Percentiles rank a stretch among this genome's conserved stretches.
phyloP scores from a whole-genome alignment of 306 rosid species.

The Cucumis cinereus region DNA sequence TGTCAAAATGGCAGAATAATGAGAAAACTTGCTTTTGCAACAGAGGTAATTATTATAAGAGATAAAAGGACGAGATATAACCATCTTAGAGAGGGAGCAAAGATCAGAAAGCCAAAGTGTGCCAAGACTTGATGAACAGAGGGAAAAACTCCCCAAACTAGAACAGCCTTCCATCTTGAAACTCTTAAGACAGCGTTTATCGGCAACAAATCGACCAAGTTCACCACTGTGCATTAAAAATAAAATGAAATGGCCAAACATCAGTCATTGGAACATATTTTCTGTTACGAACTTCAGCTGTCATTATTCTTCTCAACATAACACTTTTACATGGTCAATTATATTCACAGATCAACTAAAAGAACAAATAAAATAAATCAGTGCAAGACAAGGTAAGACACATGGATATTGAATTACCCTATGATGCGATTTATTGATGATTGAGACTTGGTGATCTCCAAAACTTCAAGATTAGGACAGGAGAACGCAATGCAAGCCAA shows the following conservation, averaged over 20 bases:
- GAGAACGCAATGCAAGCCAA: slow-evolving; percentile 91
- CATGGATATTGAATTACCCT: slow-evolving; percentile 36
- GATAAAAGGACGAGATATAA: slow-evolving; percentile 17
- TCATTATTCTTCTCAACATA: neutral
- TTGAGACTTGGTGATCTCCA: slow-evolving; percentile 51
- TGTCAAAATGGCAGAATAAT: slow-evolving; percentile 12
- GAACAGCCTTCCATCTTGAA: slow-evolving; percentile 93
- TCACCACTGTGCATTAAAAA: slow-evolving; percentile 45
- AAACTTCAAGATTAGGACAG: slow-evolving; percentile 67
- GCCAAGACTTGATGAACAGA: slow-evolving; percentile 64
- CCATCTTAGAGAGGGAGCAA: slow-evolving; percentile 74
- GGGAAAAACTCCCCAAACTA: slow-evolving; percentile 56
- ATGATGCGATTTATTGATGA: slow-evolving; percentile 61
- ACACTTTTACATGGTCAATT: neutral
- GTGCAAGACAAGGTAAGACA: neutral
- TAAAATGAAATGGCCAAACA: slow-evolving; percentile 8
- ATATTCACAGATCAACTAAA: neutral
- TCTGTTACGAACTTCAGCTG: neutral
- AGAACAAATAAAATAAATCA: neutral
- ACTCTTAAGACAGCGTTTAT: slow-evolving; percentile 61
- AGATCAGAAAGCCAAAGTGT: slow-evolving; percentile 91
- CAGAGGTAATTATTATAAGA: neutral
- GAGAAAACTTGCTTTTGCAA: neutral
- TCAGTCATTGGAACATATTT: slow-evolving; percentile 6
- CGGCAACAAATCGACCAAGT: slow-evolving; percentile 78